Conservation (phyloP, 139 green algal genomes). For the Coelastrella sp. region DNA sequence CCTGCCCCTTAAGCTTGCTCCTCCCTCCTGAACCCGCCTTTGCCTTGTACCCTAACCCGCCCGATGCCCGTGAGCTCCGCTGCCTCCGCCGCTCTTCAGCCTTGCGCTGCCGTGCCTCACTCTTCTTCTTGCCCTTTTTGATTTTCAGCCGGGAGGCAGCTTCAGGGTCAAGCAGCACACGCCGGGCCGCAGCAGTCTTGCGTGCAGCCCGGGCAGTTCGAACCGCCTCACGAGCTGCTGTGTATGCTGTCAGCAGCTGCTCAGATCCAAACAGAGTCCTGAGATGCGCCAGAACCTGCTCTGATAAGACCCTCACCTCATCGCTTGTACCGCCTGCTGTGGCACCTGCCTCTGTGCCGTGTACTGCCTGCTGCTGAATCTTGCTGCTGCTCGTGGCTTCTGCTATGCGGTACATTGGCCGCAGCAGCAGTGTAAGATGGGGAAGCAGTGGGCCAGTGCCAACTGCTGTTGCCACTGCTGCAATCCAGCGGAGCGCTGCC, state of each 20-base stretch:
- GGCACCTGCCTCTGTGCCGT: not conserved
- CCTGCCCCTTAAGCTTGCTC: not conserved
- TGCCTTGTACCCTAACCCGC: conserved; percentile 31
- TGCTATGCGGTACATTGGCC: conserved; percentile 84
- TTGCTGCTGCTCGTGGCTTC: conserved; percentile 57
- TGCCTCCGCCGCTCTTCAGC: conserved; percentile 73
- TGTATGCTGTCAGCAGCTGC: conserved; percentile 78
- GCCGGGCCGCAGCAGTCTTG: conserved; percentile 57
- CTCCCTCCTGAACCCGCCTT: too few species aligned
- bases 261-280: conserved; percentile 73
- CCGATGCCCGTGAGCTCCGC: conserved; percentile 47
- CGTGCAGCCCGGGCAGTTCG: conserved; percentile 55
- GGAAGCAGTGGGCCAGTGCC: conserved; percentile 41
- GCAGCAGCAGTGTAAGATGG: conserved; percentile 76
- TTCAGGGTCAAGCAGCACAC: conserved; percentile 84
- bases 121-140: conserved; percentile 69
- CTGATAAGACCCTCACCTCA: conserved; percentile 60
- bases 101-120: conserved; percentile 76
- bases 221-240: conserved; percentile 67
- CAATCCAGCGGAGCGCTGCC: conserved; percentile 83
- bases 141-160: conserved; percentile 67
- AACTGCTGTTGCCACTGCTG: conserved; percentile 66
- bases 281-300: conserved; percentile 85
- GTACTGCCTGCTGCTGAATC: not conserved
- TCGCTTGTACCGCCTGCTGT: conserved; percentile 1